Base-by-base conservation (phyloP, 2,329 filamentous ascomycete species). In the Ophiosphaerella korrae region DNA sequence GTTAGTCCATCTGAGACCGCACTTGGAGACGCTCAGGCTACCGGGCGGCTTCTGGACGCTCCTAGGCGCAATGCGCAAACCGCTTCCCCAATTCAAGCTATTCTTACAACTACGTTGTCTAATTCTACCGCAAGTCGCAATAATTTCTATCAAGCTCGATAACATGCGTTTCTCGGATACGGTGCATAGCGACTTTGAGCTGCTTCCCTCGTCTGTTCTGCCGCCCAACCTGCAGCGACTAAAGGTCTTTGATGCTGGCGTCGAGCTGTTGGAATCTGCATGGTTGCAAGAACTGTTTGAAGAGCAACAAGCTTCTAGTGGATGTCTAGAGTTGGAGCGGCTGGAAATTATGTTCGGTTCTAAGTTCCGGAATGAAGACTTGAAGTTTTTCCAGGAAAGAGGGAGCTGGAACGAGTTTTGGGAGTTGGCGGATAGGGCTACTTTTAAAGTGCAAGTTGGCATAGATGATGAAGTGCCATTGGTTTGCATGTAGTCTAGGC, bases 11-110 rank as follows among this genome's bases (percentile, higher is more conserved):
- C n/a, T 59, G 3, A 42, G 53, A 3, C 42, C 46, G 12, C 31
- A 13, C 2, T 47, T 61, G 13, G 21, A 55, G 12, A 34, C 12
- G 8, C 21, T 61, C n/a, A 37, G 48, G 12, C 29, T 59, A 2
- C 58, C 55, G 7, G 55, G 55, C 2, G 58, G 58, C 7, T 59
- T 61, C 35, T 61, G 58, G 58, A 54, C 58, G 1, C 43, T 58
- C 11, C 55, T 55, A 7, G 53, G 55, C 5, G 50, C 45, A 1
- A 40, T 49, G 40, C 55, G 56, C 18, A 61, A 61, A 37, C 55
- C 56, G 0, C 23, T 61, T 29, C 58, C 58, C 4, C 45, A 51
- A 0, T 57, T 61, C 26, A 31, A 50, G 8, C 29, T 37, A 8
- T 61, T 61, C 21, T 16, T 14, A 5, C 36, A 29, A 16, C 42